Base-by-base conservation (phyloP, 139 green algal genomes). In the Micromonas pusilla region DNA sequence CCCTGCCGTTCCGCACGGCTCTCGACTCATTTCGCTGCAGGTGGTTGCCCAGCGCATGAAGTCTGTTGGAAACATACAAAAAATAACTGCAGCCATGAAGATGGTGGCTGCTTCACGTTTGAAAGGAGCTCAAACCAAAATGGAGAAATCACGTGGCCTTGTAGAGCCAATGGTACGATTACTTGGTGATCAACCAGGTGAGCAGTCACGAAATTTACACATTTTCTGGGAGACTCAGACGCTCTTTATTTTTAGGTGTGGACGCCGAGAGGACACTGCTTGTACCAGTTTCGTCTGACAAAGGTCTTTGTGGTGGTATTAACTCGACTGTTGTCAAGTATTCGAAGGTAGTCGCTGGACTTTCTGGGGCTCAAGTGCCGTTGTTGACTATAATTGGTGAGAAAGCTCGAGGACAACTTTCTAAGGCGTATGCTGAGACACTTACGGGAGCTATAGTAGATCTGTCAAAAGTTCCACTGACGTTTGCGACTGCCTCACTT, bases 31-130 rank as follows among this genome's bases (percentile, higher is more conserved):
- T 2, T 72, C 60, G 31, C 38, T 79, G 32, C 60, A 79, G 45
- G 37, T 39, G 25, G 95, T 99, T 32, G 96, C 97, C 85, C 89
- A 93, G 85, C 87, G 94, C 23, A 99, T 99, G 90, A 89, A 92
- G 72, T 96, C 92, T 20, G 96, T 99, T 57, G 90, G 89, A 74
- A 98, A 97, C 86, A 99, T 98, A 36, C 87, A 94, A 73, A 99
- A 99, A 84, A 99, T 99, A 86, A 99, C 96, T 6, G 96, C 93
- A 79, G 96, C 96, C 80, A 99, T 99, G 96, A 99, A 99, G 91
- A 97, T 99, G 92, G 96, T 99, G 82, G 96, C 96, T n/a, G 96
- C 96, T 21, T 96, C 92, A 28, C 98, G 98, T 85, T 96, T 99
- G 91, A 85, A 91, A 31, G 88, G 86, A 30, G 96, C 94, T 9